Conservation (phyloP, 441 rosid species). For the Erodium chrysanthum region DNA sequence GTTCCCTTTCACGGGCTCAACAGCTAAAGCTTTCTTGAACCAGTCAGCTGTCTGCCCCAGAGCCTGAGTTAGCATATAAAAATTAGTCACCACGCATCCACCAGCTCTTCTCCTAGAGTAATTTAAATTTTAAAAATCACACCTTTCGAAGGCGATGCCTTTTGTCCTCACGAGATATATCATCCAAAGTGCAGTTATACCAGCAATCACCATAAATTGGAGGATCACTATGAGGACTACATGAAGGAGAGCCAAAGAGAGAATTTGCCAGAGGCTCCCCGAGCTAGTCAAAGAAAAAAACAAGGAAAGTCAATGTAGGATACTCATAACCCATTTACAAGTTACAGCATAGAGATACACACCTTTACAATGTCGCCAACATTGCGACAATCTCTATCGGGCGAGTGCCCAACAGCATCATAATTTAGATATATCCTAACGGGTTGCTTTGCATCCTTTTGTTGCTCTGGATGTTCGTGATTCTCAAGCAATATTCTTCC, state of each 20-base stretch:
- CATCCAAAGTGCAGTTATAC: slow-evolving; percentile 93
- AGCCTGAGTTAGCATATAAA: slow-evolving; percentile 49
- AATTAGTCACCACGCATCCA: slow-evolving; percentile 20
- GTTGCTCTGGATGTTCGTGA: slow-evolving; percentile 19
- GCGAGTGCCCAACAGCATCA: slow-evolving; percentile 96
- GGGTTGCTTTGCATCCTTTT: slow-evolving; percentile 62
- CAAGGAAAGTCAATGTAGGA: slow-evolving; percentile 19
- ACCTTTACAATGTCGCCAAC: slow-evolving; percentile 92
- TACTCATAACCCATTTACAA: background rate
- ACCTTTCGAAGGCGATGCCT: slow-evolving; percentile 85
- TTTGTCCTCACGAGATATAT: slow-evolving; percentile 83
- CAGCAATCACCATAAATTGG: slow-evolving; percentile 89
- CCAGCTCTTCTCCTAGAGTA: slow-evolving; percentile 4
- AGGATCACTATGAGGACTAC: slow-evolving; percentile 68
- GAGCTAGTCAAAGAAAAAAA: slow-evolving; percentile 38
- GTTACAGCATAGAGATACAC: background rate
- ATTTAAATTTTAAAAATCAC: background rate
- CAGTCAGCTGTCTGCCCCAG: slow-evolving; percentile 91
- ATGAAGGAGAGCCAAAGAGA: slow-evolving; percentile 48
- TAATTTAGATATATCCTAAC: slow-evolving; percentile 88
- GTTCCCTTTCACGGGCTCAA: slow-evolving; percentile 96
- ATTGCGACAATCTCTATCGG: slow-evolving; percentile 73
- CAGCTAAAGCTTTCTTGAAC: slow-evolving; percentile 87
- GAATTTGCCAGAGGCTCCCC: slow-evolving; percentile 74
- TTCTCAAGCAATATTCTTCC: slow-evolving; percentile 70